A percentile compares a stretch with the other conserved stretches of the same genome.
Evolutionary conservation across 768 basidiomycete genomes (phyloP).

Genomic region (Termitomyces titanicus): DNA sequence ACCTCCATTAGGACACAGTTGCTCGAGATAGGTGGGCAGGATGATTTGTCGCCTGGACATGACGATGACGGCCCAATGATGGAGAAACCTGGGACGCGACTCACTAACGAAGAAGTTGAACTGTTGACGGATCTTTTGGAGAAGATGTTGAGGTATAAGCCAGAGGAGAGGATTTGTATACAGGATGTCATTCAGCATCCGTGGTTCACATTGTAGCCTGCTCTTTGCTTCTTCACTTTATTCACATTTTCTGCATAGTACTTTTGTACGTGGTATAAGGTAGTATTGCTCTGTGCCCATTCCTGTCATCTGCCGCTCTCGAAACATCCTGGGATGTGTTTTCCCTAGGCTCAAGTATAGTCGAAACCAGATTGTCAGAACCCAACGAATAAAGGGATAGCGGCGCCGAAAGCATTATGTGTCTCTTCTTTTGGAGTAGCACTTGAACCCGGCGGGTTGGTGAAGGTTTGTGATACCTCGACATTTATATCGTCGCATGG

Average conservation of each 20-base stretch:
- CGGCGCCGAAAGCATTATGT: too few species aligned
- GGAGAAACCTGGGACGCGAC: conserved; percentile 22
- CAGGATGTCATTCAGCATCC: conserved; percentile 30
- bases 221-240: too few species aligned
- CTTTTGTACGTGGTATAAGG: too few species aligned
- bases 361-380: too few species aligned
- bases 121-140: conserved; percentile 34
- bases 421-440: too few species aligned
- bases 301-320: too few species aligned
- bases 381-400: too few species aligned
- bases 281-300: too few species aligned
- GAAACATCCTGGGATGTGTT: not conserved
- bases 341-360: not conserved
- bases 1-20: conserved; percentile 26
- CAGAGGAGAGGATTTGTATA: conserved; percentile 38
- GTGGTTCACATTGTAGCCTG: conserved; percentile 21
- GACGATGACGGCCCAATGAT: conserved; percentile 30
- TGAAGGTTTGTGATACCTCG: too few species aligned
- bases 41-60: conserved; percentile 13
- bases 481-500: too few species aligned
- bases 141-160: conserved; percentile 37
- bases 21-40: conserved; percentile 23
- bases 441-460: too few species aligned
- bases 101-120: conserved; percentile 28
- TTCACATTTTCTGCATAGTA: too few species aligned